Conservation (phyloP, 352 stramenopile genomes). For the Thraustochytrium sp. region DNA sequence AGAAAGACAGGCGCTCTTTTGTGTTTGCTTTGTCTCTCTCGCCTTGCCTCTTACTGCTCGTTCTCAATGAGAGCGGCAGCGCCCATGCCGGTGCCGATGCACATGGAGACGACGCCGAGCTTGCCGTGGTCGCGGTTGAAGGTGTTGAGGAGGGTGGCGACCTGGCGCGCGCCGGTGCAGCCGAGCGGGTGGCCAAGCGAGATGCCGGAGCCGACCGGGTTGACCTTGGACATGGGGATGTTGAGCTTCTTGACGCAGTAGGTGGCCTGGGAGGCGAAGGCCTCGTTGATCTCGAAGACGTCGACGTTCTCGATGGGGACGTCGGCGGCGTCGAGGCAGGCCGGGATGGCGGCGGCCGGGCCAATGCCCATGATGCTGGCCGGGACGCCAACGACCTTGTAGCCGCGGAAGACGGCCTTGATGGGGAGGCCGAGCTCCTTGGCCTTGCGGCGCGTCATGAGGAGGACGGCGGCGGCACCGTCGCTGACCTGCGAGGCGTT, state of each 20-base stretch:
- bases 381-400: slow-evolving; percentile 67
- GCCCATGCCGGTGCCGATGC: slow-evolving; percentile 83
- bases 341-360: slow-evolving; percentile 69
- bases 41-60: slow-evolving; percentile 47
- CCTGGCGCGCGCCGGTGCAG: slow-evolving; percentile 60
- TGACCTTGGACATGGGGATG: slow-evolving; percentile 72
- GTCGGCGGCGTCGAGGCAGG: slow-evolving; percentile 62
- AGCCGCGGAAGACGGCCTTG: slow-evolving; percentile 74
- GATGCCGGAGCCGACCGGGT: slow-evolving; percentile 78
- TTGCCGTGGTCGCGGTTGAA: slow-evolving; percentile 69
- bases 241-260: slow-evolving; percentile 71
- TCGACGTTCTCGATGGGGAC: slow-evolving; percentile 71
- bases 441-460: slow-evolving; percentile 72
- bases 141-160: slow-evolving; percentile 74
- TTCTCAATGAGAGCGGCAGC: slow-evolving; percentile 75
- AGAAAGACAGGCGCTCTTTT: too few relatives aligned
- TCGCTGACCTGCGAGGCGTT: slow-evolving; percentile 80
- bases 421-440: slow-evolving; percentile 69
- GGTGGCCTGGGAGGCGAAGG: slow-evolving; percentile 67
- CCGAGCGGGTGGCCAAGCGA: slow-evolving; percentile 78
- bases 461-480: slow-evolving; percentile 71
- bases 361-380: slow-evolving; percentile 78
- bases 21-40: background rate
- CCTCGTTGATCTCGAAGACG: slow-evolving; percentile 84
- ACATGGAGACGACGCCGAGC: slow-evolving; percentile 83